Base-by-base conservation (phyloP, 306 rosid species). In the Cucurbita pepo region DNA sequence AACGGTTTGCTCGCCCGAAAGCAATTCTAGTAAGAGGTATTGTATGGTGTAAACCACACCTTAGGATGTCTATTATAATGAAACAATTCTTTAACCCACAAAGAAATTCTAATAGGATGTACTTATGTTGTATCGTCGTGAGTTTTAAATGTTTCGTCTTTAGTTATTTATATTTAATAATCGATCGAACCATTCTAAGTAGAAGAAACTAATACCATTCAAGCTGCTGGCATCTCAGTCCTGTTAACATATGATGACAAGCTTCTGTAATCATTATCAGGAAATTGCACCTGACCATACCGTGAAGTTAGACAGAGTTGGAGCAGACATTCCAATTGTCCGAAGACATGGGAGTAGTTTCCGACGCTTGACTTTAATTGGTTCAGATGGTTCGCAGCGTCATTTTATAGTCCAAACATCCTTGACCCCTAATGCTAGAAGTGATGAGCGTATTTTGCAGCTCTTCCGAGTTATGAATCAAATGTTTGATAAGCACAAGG, bases 401-500 rank as follows among this genome's bases (percentile, higher is more conserved):
- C 97, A 95, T 88, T 95, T 95, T 80, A 95, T 95, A 84, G 99
- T 95, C 60, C 99, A 95, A 79, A 95, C 99, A 14, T 95, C 99
- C 86, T 82, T 95, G 88, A 91, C 99, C 56, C 97, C 99, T 38
- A 91, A 95, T 77, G 99, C 99, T 53, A 84, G 99, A 75, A 95
- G 99, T 77, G 99, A 95, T 66, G 99, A 91, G 73, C 99, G 99
- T 72, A 95, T 95, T 80, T 77, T 95, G 84, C 99, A 95, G 85
- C 95, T 95, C 78, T 95, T 95, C 85, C 96, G 99, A 66, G 95
- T 95, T 80, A 86, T 95, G 95, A 95, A 95, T 83, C 99, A 95
- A 85, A 95, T 95, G 97, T 95, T 95, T 85, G 97, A 95, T 81
- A 95, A 91, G 86, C 97, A 95, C 87, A 91, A 89, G 88, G 99